Evolutionary conservation across 2,329 filamentous ascomycete genomes (phyloP).

Genomic region (Endoconidiophora laricicola): DNA sequence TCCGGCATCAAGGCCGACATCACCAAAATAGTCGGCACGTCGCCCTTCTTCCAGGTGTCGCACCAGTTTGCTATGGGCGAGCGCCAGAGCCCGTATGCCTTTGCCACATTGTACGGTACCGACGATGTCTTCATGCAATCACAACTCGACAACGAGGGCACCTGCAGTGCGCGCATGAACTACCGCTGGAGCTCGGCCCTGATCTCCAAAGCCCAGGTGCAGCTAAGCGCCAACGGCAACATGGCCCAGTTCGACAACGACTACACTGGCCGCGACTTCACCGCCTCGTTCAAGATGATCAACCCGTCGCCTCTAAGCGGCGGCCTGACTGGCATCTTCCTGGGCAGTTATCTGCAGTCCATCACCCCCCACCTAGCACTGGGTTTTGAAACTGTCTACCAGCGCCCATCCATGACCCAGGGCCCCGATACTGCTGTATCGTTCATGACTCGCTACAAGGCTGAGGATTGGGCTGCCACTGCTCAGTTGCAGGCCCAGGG

Average conservation of each 20-base stretch:
- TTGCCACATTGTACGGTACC: conserved; percentile 85
- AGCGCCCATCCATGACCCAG: conserved; percentile 66
- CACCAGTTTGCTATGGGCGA: conserved; percentile 95
- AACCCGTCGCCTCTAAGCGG: conserved; percentile 93
- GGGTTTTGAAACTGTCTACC: conserved; percentile 87
- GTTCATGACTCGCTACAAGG: conserved; percentile 84
- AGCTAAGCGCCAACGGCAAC: conserved; percentile 58
- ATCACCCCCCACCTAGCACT: conserved; percentile 74
- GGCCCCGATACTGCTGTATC: conserved; percentile 83
- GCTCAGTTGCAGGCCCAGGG: conserved; percentile 81
- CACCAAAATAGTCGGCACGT: conserved; percentile 89
- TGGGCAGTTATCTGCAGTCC: conserved; percentile 89
- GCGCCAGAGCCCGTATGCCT: conserved; percentile 82
- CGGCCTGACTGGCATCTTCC: conserved; percentile 83
- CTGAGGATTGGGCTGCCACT: conserved; percentile 80
- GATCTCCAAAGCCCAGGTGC: conserved; percentile 74
- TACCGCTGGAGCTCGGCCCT: conserved; percentile 70
- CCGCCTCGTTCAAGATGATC: conserved; percentile 77
- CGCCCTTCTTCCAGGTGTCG: conserved; percentile 89
- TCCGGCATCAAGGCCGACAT: conserved; percentile 88
- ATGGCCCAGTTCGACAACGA: conserved; percentile 59
- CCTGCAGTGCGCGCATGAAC: conserved; percentile 79
- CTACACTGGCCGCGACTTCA: conserved; percentile 87
- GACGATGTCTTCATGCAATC: conserved; percentile 93
- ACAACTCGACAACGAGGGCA: conserved; percentile 83